These are phyloP conservation scores for Jamesozyma gamospora DNA, from an alignment of 805 yeast species.

Conservation along the genomic window DNA sequence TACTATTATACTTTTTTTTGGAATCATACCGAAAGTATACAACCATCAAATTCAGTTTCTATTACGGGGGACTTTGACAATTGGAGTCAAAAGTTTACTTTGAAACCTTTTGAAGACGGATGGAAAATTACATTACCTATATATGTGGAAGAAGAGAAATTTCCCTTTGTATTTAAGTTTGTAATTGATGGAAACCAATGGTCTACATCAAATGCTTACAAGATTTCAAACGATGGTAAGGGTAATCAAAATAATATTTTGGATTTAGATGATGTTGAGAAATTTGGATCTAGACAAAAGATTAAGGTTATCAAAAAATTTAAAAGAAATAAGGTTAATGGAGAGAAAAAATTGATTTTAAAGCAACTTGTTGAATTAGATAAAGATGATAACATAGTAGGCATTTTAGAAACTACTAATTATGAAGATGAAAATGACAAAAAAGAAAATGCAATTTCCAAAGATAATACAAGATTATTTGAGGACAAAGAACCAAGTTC, in stretches of 20 bases:
- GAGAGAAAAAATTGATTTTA: slow-evolving; percentile 32
- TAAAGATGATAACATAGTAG: slow-evolving; percentile 6
- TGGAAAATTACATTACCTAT: slow-evolving; percentile 1
- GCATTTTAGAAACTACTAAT: slow-evolving; percentile 1
- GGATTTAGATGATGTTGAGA: slow-evolving; percentile 5
- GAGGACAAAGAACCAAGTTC: not conserved
- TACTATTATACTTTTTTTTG: slow-evolving; percentile 24
- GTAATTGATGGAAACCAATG: slow-evolving; percentile 58
- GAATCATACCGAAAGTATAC: slow-evolving; percentile 34
- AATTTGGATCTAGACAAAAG: slow-evolving; percentile 20
- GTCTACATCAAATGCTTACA: slow-evolving; percentile 35
- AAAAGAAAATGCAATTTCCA: slow-evolving; percentile 1
- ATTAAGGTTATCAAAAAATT: slow-evolving; percentile 29
- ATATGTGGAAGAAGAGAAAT: slow-evolving; percentile 18
- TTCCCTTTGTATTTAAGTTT: slow-evolving; percentile 40
- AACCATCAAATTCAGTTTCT: slow-evolving; percentile 37
- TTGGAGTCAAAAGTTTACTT: slow-evolving; percentile 41
- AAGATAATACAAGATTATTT: not conserved
- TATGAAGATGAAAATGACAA: slow-evolving; percentile 1
- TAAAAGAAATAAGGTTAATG: slow-evolving; percentile 33
- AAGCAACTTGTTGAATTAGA: slow-evolving; percentile 20
- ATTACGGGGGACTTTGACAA: slow-evolving; percentile 63
- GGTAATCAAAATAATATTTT: slow-evolving; percentile 33
- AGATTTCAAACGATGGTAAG: slow-evolving; percentile 33
- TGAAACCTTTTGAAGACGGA: slow-evolving; percentile 40